Evolutionary conservation across 805 yeast species (phyloP).

Genomic region (Yarrowia sp.): DNA sequence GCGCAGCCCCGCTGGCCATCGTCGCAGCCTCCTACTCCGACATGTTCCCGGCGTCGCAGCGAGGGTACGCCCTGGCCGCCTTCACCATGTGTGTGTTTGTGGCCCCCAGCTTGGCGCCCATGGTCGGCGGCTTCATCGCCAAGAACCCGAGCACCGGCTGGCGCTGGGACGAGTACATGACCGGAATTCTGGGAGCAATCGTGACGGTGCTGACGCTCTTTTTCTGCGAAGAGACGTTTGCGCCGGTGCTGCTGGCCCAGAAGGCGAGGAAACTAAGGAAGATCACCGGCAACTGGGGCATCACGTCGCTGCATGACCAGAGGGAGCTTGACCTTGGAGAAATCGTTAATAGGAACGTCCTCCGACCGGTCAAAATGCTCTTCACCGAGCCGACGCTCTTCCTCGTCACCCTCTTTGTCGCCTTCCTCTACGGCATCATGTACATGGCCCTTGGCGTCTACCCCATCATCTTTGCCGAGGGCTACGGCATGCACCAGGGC

Average conservation of each 20-base stretch:
- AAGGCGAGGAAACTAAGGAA: slow-evolving; percentile 70
- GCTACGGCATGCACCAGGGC: slow-evolving; percentile 66
- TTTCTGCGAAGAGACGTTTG: slow-evolving; percentile 72
- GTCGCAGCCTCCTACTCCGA: slow-evolving; percentile 85
- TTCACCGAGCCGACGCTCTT: slow-evolving; percentile 74
- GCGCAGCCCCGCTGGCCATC: slow-evolving; percentile 81
- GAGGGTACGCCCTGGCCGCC: slow-evolving; percentile 75
- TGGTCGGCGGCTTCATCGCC: slow-evolving; percentile 67
- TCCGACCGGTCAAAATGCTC: slow-evolving; percentile 74
- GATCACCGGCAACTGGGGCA: slow-evolving; percentile 81
- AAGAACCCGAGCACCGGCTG: slow-evolving; percentile 53
- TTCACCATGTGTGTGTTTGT: slow-evolving; percentile 71
- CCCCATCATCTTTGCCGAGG: slow-evolving; percentile 70
- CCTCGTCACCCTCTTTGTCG: slow-evolving; percentile 71
- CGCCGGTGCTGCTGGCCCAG: slow-evolving; percentile 65
- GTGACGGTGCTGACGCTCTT: slow-evolving; percentile 54
- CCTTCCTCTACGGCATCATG: slow-evolving; percentile 80
- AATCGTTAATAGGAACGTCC: slow-evolving; percentile 65
- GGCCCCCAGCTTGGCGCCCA: slow-evolving; percentile 80
- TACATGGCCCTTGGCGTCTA: slow-evolving; percentile 77
- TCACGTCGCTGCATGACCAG: slow-evolving; percentile 78
- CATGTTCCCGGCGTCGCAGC: slow-evolving; percentile 63
- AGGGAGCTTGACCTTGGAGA: slow-evolving; percentile 63
- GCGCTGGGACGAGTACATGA: slow-evolving; percentile 82
- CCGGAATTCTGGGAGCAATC: slow-evolving; percentile 65